Evolutionary conservation across 163 green algal genomes (phyloP), one percentile per base, ranked within the genome.

Genomic region (Chlamydomonas reinhardtii): DNA sequence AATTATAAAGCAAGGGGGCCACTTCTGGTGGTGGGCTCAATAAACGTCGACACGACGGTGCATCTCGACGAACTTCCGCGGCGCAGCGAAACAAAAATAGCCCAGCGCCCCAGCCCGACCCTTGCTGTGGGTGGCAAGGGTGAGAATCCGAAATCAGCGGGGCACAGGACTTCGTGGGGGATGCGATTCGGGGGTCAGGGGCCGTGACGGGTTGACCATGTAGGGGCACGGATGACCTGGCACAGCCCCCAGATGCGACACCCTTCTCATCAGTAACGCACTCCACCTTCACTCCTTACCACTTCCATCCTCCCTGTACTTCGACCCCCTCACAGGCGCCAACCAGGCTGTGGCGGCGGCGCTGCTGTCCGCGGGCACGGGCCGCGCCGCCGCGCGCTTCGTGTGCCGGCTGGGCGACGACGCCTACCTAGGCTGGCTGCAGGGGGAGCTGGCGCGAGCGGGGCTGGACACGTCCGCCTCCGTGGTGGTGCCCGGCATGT

Each of bases 21-120:
- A 20, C 11, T 74, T 15, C 34, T 74, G 32, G 69, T 74, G 1
- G 69, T 74, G 0, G 69, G 69, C 4, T 56, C 34, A 3, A 74
- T 74, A 29, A 74, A 74, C 56, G 34, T 74, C 32, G 69, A 74
- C 69, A 74, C 69, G 12, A 74, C 69, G 9, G 69, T 74, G 32
- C 69, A 74, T 17, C 69, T 74, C 0, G 69, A 74, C 34, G n/a
- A 1, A 15, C 34, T 74, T 11, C 69, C 69, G 1, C 11, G 11
- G 69, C 34, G 69, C 0, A 74, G 69, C 34, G 69, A 74, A 31
- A 74, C 69, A 3, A 74, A 74, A n/a, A 32, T 74, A 14, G 69
- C 69, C 27, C 69, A 48, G 32, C 32, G 34, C 1, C 69, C 69
- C 2, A 54, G 32, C 20, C 32, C 69, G 5, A 74, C 69, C 24